Evolutionary conservation across 2,329 filamentous ascomycete species (phyloP), one percentile per base, ranked within the genome.

Genomic region (Proliferodiscus dingleyae): DNA sequence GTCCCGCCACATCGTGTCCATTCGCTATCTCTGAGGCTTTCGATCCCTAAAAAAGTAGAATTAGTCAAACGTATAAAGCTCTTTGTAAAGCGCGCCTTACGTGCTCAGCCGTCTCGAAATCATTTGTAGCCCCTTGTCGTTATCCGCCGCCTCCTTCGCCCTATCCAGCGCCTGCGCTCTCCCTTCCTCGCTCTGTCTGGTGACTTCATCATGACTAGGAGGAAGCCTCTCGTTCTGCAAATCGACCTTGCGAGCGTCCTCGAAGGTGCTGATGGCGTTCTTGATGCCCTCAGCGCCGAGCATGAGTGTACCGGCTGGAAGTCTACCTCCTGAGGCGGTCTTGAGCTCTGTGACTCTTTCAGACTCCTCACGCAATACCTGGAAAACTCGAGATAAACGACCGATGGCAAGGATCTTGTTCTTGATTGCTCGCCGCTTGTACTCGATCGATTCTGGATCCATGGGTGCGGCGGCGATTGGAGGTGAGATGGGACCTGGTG

Each of bases 371-470:
- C 93, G 89, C 59, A 98, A 71, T 41, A 98, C 93, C 67, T 98
- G 93, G 83, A 98, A 98, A 50, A 98, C 93, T 60, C 93, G 87
- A 29, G 93, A 97, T 54, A 98, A 77, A 58, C 93, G 88, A 23
- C 93, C 93, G 62, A 98, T 98, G 50, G 93, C 93, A 59, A 98
- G 73, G 63, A 98, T 97, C 76, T 98, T 98, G 82, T 98, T 98
- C 78, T 97, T 97, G 78, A 98, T 95, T 3, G 90, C 90, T 37
- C 90, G 84, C 62, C 93, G 81, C 77, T 96, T 97, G 74, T 85
- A 91, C 65, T 98, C 93, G 59, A 85, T 88, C 42, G 85, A 90
- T 41, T 95, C 89, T 10, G 86, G 83, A 60, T 97, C 91, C 61
- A 60, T 39, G 44, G 68, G 64, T 8, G 68, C 65, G 3, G 72